Percentiles rank a stretch among this genome's conserved stretches.
Conservation (phyloP, 306 rosid genomes). For the Canavalia gladiata region DNA sequence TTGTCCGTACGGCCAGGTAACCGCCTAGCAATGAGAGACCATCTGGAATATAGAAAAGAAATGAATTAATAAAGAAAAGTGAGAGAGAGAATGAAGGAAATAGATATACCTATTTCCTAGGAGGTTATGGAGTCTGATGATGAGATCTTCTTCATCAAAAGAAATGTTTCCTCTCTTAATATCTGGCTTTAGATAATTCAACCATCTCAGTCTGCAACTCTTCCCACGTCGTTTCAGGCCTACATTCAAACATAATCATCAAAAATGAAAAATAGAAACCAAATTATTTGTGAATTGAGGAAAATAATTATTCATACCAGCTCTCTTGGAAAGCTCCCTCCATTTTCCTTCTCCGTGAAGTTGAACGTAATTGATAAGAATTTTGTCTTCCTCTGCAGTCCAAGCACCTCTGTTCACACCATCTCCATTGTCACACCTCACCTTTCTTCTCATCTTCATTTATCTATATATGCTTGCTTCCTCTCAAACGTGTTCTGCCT, state of each 20-base stretch:
- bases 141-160: slow-evolving; percentile 29
- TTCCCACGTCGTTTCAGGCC: slow-evolving; percentile 16
- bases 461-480: not conserved
- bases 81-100: not conserved
- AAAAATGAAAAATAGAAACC: not conserved
- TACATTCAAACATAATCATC: not conserved
- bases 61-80: no score
- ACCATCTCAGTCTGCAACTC: slow-evolving; percentile 24
- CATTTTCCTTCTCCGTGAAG: slow-evolving; percentile 27
- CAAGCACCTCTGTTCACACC: slow-evolving; percentile 10
- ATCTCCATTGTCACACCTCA: not conserved
- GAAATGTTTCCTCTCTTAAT: slow-evolving; percentile 35
- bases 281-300: not conserved
- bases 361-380: slow-evolving; percentile 8
- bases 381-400: slow-evolving; percentile 34
- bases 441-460: not conserved
- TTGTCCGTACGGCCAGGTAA: slow-evolving; percentile 23
- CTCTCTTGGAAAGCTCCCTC: not conserved
- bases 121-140: slow-evolving; percentile 25
- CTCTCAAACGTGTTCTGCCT: no score
- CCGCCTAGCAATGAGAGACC: slow-evolving; percentile 29
- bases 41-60: not conserved
- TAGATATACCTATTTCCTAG: slow-evolving; percentile 6
- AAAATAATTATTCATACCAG: not conserved
- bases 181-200: slow-evolving; percentile 35